Conservation (phyloP, 768 basidiomycete genomes). For the Tubosaeta brunneosetosa region DNA sequence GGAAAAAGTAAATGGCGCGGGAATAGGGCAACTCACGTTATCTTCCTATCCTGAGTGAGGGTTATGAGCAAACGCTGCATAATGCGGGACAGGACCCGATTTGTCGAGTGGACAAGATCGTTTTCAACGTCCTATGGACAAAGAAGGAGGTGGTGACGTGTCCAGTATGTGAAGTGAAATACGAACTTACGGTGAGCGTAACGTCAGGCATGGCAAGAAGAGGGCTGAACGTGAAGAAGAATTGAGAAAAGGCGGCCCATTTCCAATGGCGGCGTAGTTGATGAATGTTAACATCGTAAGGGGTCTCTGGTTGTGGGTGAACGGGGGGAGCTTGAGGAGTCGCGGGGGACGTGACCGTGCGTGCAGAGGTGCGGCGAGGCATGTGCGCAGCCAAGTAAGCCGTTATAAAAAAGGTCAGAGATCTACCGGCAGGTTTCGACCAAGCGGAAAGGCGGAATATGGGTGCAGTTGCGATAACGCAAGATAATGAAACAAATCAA, state of each 20-base stretch:
- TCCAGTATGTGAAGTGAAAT: background rate
- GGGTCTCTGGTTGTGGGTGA: constrained; percentile 23
- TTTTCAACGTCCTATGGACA: constrained; percentile 66
- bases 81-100: constrained; percentile 60
- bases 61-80: constrained; percentile 71
- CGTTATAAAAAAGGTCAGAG: constrained; percentile 36
- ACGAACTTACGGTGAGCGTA: constrained; percentile 50
- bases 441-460: constrained; percentile 18
- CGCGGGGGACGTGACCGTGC: constrained; percentile 29
- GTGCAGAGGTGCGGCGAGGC: constrained; percentile 54
- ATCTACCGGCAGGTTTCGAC: constrained; percentile 27
- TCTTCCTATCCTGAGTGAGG: constrained; percentile 77
- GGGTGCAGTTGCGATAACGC: constrained; percentile 16
- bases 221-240: constrained; percentile 78
- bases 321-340: constrained; percentile 28
- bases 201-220: constrained; percentile 71
- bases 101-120: constrained; percentile 61
- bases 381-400: constrained; percentile 39
- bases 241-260: constrained; percentile 90
- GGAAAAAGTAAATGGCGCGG: constrained; percentile 10
- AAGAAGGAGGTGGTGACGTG: constrained; percentile 10
- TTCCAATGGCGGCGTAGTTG: constrained; percentile 78
- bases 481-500: constrained; percentile 22
- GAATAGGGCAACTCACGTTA: constrained; percentile 49
- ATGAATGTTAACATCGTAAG: constrained; percentile 38